phyloP scores from a whole-genome alignment of 495 filamentous ascomycete genomes.

The Penicillium dipodomyicola region DNA sequence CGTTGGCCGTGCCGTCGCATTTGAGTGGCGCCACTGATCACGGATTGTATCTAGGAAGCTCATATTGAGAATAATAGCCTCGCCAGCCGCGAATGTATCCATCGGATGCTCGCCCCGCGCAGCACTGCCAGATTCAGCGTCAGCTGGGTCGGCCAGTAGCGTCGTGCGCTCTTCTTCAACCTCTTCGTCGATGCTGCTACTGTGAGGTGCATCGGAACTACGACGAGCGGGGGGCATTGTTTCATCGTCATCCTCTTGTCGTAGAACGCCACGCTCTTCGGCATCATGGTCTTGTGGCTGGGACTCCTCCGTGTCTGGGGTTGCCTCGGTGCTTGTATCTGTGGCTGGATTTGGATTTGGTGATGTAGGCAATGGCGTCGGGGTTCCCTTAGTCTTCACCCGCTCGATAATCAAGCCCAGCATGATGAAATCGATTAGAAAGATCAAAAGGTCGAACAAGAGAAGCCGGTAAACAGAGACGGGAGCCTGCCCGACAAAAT shows the following conservation, averaged over 20 bases:
- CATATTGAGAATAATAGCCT: constrained; percentile 66
- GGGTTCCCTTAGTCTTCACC: constrained; percentile 46
- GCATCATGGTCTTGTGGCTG: constrained; percentile 68
- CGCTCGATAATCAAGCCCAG: constrained; percentile 69
- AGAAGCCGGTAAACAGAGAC: constrained; percentile 63
- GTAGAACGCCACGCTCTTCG: constrained; percentile 74
- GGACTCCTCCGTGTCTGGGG: constrained; percentile 4
- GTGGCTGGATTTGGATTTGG: constrained; percentile 13
- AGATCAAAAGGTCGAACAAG: constrained; percentile 60
- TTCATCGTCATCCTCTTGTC: constrained; percentile 41
- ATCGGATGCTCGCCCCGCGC: constrained; percentile 46
- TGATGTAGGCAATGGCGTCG: constrained; percentile 8
- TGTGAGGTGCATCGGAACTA: constrained; percentile 15
- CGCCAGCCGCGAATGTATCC: constrained; percentile 64
- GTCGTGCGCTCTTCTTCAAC: constrained; percentile 45
- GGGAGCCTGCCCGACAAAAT: constrained; percentile 85
- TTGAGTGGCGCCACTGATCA: constrained; percentile 56
- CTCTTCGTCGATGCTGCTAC: constrained; percentile 25
- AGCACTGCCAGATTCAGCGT: constrained; percentile 25
- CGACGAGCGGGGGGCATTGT: neutral
- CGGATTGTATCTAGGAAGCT: constrained; percentile 64
- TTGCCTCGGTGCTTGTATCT: constrained; percentile 11
- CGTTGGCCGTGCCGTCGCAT: constrained; percentile 24
- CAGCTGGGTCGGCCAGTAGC: constrained; percentile 44
- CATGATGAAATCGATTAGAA: constrained; percentile 71